Percentiles rank a stretch among this genome's conserved stretches.
Conservation (phyloP, 805 yeast genomes). For the Saturnispora serradocipensis region DNA sequence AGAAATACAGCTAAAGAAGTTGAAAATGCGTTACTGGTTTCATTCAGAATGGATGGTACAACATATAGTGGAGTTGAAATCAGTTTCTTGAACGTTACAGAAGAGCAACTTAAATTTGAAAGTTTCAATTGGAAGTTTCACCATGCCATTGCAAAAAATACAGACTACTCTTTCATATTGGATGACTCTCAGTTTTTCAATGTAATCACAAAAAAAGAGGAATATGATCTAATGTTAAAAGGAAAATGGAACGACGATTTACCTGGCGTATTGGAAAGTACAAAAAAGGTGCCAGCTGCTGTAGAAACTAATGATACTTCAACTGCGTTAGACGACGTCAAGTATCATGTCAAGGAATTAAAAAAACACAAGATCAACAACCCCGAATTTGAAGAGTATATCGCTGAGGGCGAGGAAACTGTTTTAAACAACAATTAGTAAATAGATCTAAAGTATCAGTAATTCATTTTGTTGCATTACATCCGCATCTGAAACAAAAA, state of each 20-base stretch:
- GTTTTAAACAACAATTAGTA: not conserved
- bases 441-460: not conserved
- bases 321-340: constrained; percentile 10
- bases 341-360: constrained; percentile 1
- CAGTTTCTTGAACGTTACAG: constrained; percentile 58
- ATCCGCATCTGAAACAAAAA: not conserved
- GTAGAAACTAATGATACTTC: constrained; percentile 5
- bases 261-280: not conserved
- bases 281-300: constrained; percentile 1
- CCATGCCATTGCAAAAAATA: constrained; percentile 30
- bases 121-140: constrained; percentile 78
- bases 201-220: constrained; percentile 9
- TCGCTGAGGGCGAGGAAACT: constrained; percentile 15
- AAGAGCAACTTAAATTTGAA: constrained; percentile 43
- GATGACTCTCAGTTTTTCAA: constrained; percentile 18
- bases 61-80: constrained; percentile 60
- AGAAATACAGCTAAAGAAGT: not conserved
- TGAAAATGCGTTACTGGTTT: constrained; percentile 14
- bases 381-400: constrained; percentile 22
- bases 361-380: not conserved
- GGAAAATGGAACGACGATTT: not conserved
- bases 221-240: not conserved
- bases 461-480: not conserved
- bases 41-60: constrained; percentile 54
- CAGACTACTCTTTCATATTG: constrained; percentile 24